These are phyloP conservation scores for Termitomyces sp. DNA, from an alignment of 768 basidiomycete genomes.

Conservation along the genomic window DNA sequence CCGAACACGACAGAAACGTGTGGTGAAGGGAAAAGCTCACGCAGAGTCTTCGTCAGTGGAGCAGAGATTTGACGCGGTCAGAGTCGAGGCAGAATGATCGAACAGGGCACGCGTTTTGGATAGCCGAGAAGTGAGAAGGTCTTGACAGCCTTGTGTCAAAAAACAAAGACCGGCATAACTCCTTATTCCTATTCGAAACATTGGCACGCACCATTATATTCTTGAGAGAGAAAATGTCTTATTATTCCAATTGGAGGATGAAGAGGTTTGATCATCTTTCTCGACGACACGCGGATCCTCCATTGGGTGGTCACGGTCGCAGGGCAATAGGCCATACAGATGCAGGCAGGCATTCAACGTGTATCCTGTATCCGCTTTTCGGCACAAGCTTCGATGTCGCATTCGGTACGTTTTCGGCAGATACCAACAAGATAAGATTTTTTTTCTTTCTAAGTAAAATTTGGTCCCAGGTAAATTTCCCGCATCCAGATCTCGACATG, in stretches of 20 bases:
- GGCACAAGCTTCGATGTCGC: conserved; percentile 57
- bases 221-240: conserved; percentile 8
- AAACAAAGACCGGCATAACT: conserved; percentile 16
- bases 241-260: conserved; percentile 19
- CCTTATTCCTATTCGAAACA: conserved; percentile 11
- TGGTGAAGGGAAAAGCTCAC: conserved; percentile 58
- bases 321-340: conserved; percentile 39
- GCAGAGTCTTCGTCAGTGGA: conserved; percentile 65
- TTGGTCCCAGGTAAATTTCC: neutral
- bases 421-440: conserved; percentile 50
- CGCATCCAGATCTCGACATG: conserved; percentile 6
- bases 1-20: conserved; percentile 71
- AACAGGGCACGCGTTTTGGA: conserved; percentile 53
- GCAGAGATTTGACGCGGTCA: conserved; percentile 56
- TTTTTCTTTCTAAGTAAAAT: conserved; percentile 8
- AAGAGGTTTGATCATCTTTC: conserved; percentile 22
- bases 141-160: conserved; percentile 29
- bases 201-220: conserved; percentile 8
- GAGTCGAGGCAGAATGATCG: conserved; percentile 59
- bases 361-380: conserved; percentile 60
- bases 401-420: conserved; percentile 53
- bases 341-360: conserved; percentile 48
- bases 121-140: conserved; percentile 39
- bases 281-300: conserved; percentile 14
- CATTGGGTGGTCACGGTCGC: conserved; percentile 51